A percentile compares a stretch with the other conserved stretches of the same genome.
Evolutionary conservation across 352 stramenopile species (phyloP).

Genomic region (Phytophthora meadii): DNA sequence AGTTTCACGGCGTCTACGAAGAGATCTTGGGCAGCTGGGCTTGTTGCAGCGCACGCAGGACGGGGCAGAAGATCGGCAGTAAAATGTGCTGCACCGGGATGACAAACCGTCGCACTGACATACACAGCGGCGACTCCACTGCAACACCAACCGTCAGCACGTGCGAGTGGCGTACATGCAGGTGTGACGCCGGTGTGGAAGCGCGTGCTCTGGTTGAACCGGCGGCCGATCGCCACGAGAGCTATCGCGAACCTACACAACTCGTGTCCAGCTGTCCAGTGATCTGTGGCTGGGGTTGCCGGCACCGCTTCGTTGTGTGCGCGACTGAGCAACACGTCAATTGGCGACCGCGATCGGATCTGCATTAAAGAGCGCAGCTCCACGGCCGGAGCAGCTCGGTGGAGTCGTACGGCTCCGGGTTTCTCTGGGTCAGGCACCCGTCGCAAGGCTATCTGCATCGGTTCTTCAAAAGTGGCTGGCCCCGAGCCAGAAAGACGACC

Average conservation of each 20-base stretch:
- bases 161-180: conserved; percentile 4
- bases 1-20: conserved; percentile 18
- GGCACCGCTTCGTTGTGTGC: conserved; percentile 36
- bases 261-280: conserved; percentile 22
- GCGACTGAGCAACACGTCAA: conserved; percentile 37
- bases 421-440: background rate
- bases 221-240: conserved; percentile 25
- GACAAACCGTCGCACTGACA: too few species aligned
- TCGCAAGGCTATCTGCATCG: conserved; percentile 1
- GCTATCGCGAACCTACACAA: conserved; percentile 41
- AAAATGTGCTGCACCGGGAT: conserved; percentile 4
- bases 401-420: conserved; percentile 5
- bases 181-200: conserved; percentile 3
- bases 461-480: conserved; percentile 24
- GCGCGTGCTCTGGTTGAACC: conserved; percentile 2
- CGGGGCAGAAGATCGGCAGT: conserved; percentile 5
- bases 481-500: conserved; percentile 19
- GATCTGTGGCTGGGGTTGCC: conserved; percentile 23
- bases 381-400: conserved; percentile 16
- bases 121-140: too few species aligned
- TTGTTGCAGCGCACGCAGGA: conserved; percentile 14
- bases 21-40: conserved; percentile 23
- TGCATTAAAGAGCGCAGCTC: conserved; percentile 17
- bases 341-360: conserved; percentile 17
- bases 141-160: background rate